Evolutionary conservation across 2,329 filamentous ascomycete species (phyloP).

Genomic region (Apiospora aurea): DNA sequence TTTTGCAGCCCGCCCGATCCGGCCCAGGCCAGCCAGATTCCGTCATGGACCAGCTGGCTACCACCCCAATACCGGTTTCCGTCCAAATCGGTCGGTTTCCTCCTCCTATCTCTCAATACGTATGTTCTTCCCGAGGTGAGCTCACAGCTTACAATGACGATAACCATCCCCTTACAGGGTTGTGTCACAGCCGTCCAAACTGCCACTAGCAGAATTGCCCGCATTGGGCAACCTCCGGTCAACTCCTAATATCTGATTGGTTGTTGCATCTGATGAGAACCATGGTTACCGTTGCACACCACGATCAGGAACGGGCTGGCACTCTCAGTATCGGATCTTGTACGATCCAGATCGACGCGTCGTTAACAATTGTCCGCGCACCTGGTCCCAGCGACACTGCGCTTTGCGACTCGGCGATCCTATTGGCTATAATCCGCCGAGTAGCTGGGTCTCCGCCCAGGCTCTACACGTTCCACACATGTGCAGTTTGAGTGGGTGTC

Average conservation of each 20-base stretch:
- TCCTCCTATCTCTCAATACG: neutral
- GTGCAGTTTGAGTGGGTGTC: neutral
- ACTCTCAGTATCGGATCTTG: neutral
- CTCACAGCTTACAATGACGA: neutral
- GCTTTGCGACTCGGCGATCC: neutral
- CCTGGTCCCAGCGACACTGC: neutral
- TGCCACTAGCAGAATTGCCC: neutral
- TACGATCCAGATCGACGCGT: neutral
- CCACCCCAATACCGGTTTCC: slow-evolving; percentile 16
- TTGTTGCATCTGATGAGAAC: neutral
- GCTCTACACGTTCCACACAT: neutral
- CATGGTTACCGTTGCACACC: neutral
- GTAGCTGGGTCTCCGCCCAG: neutral
- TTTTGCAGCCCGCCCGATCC: neutral
- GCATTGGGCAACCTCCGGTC: slow-evolving; percentile 9
- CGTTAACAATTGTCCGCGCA: neutral
- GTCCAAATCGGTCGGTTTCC: neutral
- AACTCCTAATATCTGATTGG: neutral
- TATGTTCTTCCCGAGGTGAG: neutral
- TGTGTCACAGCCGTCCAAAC: neutral
- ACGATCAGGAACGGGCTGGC: neutral
- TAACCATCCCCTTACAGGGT: neutral
- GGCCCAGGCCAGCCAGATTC: slow-evolving; percentile 16
- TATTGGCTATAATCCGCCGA: neutral
- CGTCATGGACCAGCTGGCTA: slow-evolving; percentile 19